These are phyloP conservation scores for Arabis alpina DNA, from an alignment of 345 rosid species.

Conservation along the genomic window DNA sequence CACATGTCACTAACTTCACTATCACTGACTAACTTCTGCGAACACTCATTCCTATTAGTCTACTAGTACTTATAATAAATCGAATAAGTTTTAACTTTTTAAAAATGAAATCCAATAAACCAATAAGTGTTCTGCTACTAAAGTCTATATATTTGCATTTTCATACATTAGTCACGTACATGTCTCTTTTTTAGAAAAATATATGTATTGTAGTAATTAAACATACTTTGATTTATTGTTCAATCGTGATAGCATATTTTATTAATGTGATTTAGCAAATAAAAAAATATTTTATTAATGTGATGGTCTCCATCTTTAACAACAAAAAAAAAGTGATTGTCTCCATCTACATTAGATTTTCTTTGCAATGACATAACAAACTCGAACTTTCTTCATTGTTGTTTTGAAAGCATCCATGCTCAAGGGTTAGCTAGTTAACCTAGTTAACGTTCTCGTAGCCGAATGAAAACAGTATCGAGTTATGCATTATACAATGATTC, in stretches of 20 bases:
- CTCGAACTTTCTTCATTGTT: too few relatives aligned
- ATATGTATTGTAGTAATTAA: background rate
- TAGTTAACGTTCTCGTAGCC: background rate
- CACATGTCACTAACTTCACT: constrained; percentile 6
- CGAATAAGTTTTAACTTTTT: background rate
- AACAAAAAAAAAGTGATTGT: too few relatives aligned
- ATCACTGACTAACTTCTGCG: constrained; percentile 21
- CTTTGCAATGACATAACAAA: too few relatives aligned
- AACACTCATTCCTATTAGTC: background rate
- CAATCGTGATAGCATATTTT: background rate
- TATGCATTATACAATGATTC: background rate
- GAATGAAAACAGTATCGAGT: constrained; percentile 3
- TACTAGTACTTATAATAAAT: background rate
- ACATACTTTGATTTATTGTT: background rate
- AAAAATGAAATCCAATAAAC: background rate
- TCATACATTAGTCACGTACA: background rate
- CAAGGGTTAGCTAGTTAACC: background rate
- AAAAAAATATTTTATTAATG: too few relatives aligned
- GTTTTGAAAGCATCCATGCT: too few relatives aligned
- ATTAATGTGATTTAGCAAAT: too few relatives aligned
- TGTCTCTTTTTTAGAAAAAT: background rate
- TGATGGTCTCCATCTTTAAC: too few relatives aligned
- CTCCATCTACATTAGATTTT: too few relatives aligned
- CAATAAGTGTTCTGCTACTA: background rate
- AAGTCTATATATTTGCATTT: background rate